Percentiles rank a stretch among this genome's conserved stretches.
Evolutionary conservation across 139 green algal species (phyloP).

Genomic region (Coccomyxa sp.): DNA sequence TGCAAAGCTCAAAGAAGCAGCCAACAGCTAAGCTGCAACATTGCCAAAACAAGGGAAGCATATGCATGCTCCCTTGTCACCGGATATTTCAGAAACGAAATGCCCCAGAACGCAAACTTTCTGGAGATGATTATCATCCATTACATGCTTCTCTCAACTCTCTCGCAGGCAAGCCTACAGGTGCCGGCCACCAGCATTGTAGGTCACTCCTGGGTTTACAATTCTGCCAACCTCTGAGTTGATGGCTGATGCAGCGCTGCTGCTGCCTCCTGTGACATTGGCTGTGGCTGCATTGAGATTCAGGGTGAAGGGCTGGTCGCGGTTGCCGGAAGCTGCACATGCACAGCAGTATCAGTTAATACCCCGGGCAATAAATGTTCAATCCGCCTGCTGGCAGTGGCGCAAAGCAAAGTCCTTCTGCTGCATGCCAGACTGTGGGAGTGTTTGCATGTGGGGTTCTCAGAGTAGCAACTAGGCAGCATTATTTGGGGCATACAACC

Average conservation of each 20-base stretch:
- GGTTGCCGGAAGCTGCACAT: not conserved
- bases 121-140: too few relatives aligned
- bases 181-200: not conserved
- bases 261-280: not conserved
- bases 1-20: too few relatives aligned
- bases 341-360: not conserved
- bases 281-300: not conserved
- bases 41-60: too few relatives aligned
- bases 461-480: not conserved
- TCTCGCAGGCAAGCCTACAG: too few relatives aligned
- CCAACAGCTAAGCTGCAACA: too few relatives aligned
- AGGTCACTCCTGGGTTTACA: not conserved
- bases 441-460: not conserved
- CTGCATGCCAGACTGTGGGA: not conserved
- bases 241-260: not conserved
- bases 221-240: not conserved
- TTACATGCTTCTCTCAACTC: too few relatives aligned
- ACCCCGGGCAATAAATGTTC: not conserved
- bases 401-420: not conserved
- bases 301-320: not conserved
- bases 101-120: too few relatives aligned
- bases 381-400: too few relatives aligned
- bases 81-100: too few relatives aligned
- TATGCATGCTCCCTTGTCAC: too few relatives aligned
- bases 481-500: not conserved